Conservation (phyloP, 805 yeast species). For the Kodamaea jinghongensis region DNA sequence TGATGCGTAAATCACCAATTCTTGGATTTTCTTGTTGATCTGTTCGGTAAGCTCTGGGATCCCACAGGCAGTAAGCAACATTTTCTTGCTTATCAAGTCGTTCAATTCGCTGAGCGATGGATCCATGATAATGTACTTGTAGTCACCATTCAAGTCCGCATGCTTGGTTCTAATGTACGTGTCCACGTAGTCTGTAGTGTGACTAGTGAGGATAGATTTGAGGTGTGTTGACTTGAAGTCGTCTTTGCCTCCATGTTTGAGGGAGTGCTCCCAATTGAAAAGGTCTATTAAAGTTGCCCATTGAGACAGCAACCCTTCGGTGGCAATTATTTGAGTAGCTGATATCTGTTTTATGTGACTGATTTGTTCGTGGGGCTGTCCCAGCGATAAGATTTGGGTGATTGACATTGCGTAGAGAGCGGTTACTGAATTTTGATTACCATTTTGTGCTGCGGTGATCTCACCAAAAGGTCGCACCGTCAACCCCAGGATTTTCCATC, state of each 20-base stretch:
- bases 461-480: too few relatives aligned
- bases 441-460: too few relatives aligned
- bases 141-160: slow-evolving; percentile 34
- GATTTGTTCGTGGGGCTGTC: neutral
- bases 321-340: too few relatives aligned
- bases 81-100: slow-evolving; percentile 29
- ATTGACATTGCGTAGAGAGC: neutral
- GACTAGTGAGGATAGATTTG: slow-evolving; percentile 3
- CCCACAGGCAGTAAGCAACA: slow-evolving; percentile 16
- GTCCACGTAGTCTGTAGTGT: slow-evolving; percentile 2
- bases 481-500: too few relatives aligned
- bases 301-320: too few relatives aligned
- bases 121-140: slow-evolving; percentile 21
- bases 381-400: neutral
- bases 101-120: slow-evolving; percentile 14
- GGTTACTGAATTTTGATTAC: too few relatives aligned
- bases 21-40: slow-evolving; percentile 28
- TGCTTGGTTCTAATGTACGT: slow-evolving; percentile 24
- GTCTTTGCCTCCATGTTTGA: slow-evolving; percentile 4
- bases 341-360: too few relatives aligned
- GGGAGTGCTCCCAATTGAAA: slow-evolving; percentile 5
- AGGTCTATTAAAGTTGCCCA: neutral
- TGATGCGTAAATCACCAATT: slow-evolving; percentile 29
- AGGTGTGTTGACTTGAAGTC: slow-evolving; percentile 5
- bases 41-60: slow-evolving; percentile 4